Evolutionary conservation across 306 rosid genomes (phyloP), one percentile per base, ranked within the genome.

Genomic region (Cicer bijugum): DNA sequence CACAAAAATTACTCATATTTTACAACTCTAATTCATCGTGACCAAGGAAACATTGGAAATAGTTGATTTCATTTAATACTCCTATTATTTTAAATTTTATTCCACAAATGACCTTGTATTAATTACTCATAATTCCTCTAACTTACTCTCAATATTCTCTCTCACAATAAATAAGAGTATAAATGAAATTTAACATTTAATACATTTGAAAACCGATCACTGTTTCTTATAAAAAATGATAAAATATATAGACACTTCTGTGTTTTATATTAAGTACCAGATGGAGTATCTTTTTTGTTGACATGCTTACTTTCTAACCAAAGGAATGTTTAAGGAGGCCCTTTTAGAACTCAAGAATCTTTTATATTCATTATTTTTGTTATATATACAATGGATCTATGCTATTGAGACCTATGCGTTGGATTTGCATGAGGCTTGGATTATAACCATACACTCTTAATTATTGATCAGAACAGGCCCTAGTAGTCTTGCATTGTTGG

Each of bases 371-470:
- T 55, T 50, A 33, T 7, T 40, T 63, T 39, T 67, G 33, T 52
- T 37, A 12, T 28, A 15, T 37, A 59, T 57, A 70, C 12, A 42
- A 43, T 12, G 40, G 28, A 42, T 16, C 16, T 17, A 47, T 69
- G 66, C 19, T 57, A 39, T 33, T 42, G 69, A 57, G 45, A 45
- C 17, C n/a, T 23, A n/a, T 48, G 67, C 16, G 46, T 74, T 81
- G 53, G 51, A 78, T 69, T 62, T 62, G 42, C 46, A 63, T 8
- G 61, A 60, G 63, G 57, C 51, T 62, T 55, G 68, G 71, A 44
- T 76, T 52, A 46, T 37, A 64, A 33, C 39, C 35, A 52, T 20
- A 28, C 52, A 64, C 14, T 70, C 43, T 1, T 23, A 53, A 40
- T 56, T 64, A 61, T 66, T 75, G 33, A 63, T 51, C 42, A 12